Evolutionary conservation across 2,329 filamentous ascomycete species (phyloP).

Genomic region (Aureobasidium sp.): DNA sequence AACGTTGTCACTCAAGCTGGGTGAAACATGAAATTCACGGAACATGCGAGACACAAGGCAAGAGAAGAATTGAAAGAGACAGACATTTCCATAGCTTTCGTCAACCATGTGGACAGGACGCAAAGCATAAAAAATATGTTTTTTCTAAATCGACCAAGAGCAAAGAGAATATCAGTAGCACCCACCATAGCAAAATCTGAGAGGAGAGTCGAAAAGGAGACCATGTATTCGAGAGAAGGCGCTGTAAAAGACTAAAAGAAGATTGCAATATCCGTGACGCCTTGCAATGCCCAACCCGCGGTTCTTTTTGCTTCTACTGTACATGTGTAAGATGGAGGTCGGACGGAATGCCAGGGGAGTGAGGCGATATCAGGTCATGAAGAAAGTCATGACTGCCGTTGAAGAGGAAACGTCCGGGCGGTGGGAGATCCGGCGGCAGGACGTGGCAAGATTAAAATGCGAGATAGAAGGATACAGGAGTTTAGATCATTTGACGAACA

Average conservation of each 20-base stretch:
- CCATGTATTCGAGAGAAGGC: slow-evolving; percentile 4
- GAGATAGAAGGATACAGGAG: not conserved
- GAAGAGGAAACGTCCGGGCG: not conserved
- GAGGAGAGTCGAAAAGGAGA: not conserved
- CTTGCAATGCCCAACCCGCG: slow-evolving; percentile 11
- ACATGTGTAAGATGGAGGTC: slow-evolving; percentile 2
- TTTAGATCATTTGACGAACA: slow-evolving; percentile 3
- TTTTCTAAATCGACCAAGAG: not conserved
- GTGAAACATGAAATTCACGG: not conserved
- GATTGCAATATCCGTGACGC: slow-evolving; percentile 5
- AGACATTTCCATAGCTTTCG: not conserved
- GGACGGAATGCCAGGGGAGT: not conserved
- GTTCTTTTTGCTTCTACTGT: slow-evolving; percentile 7
- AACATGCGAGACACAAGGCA: not conserved
- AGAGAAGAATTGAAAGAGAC: not conserved
- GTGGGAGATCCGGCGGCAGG: not conserved
- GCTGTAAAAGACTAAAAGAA: slow-evolving; percentile 1
- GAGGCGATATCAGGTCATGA: not conserved
- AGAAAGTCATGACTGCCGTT: not conserved
- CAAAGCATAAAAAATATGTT: not conserved
- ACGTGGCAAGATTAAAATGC: not conserved
- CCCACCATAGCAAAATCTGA: not conserved
- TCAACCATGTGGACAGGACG: not conserved
- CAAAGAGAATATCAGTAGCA: not conserved
- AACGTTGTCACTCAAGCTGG: not conserved